phyloP scores from a whole-genome alignment of 805 yeast species.

The Lachancea sp. region DNA sequence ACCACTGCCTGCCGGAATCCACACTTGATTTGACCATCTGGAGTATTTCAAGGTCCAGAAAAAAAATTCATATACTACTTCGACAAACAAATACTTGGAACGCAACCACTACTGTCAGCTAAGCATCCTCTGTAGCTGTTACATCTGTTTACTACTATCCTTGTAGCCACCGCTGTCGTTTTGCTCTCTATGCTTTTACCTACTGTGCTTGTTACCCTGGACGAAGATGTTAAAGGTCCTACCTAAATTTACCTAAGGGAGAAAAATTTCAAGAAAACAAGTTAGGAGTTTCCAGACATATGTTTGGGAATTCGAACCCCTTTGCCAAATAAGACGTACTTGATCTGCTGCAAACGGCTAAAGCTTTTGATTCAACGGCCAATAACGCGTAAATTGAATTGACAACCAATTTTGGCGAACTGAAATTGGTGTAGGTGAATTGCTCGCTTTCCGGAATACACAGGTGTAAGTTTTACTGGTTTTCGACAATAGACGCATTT shows the following conservation, averaged over 20 bases:
- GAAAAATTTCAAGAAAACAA: conserved; percentile 7
- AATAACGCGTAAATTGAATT: neutral
- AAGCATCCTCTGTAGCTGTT: neutral
- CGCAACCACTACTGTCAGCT: too few species aligned
- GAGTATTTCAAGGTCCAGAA: too few species aligned
- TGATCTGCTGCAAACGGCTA: neutral
- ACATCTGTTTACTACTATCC: neutral
- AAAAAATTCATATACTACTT: too few species aligned
- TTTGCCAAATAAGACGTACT: conserved; percentile 5
- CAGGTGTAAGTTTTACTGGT: neutral
- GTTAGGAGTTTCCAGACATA: conserved; percentile 2
- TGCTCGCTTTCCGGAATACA: too few species aligned
- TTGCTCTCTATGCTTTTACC: too few species aligned
- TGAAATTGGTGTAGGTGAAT: too few species aligned
- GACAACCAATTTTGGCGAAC: neutral
- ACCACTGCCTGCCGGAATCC: too few species aligned
- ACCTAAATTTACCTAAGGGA: conserved; percentile 4
- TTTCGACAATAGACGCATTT: neutral
- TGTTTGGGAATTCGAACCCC: neutral
- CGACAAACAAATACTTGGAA: too few species aligned
- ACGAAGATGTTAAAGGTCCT: neutral
- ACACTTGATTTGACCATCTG: too few species aligned
- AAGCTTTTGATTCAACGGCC: neutral
- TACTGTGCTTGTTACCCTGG: neutral
- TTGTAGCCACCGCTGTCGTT: too few species aligned